Base-by-base conservation (phyloP, 148 eudicot species). In the Chenopodium album region DNA sequence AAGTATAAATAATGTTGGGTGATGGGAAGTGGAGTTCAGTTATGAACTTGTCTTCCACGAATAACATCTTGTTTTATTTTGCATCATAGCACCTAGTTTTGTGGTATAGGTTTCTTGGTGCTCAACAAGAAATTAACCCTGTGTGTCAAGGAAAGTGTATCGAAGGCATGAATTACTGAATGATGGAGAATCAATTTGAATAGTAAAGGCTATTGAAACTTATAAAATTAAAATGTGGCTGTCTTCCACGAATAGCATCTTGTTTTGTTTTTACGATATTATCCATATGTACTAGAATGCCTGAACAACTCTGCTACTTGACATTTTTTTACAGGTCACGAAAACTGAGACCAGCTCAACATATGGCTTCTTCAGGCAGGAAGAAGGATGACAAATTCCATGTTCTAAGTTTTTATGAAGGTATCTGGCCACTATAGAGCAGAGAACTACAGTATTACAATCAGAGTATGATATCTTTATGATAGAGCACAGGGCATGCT, bases 261-360 rank as follows among this genome's bases (percentile, higher is more conserved):
- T 34, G 23, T 71, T 14, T 34, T 19, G 74, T 6, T 5, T 9
- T 14, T 17, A 31, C 73, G 16, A 13, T 41, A 9, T 7, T 71
- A 71, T 37, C 26, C 3, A 4, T 71, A 71, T 1, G 9, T 26
- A 22, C 7, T 34, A 37, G 19, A 17, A 22, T 50, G 31, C 10
- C 48, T 80, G 16, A 65, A 48, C 26, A 5, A 1, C 29, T 75
- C 28, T 11, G 69, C 84, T 76, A 59, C 29, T 60, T 82, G 60
- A 69, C 71, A 32, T 75, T 37, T 16, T 74, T 26, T 23, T 86
- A 87, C 93, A 95, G 99, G 92, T 88, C 64, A 88, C 91, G 23
- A 94, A 95, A 86, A 89, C 91, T 22, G 98, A 92, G 87, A 84
- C 84, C 81, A 88, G 90, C 86, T 93, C 99, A 22, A 87, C 89